Conservation (phyloP, 352 stramenopile genomes). For the Phytophthora ramorum region DNA sequence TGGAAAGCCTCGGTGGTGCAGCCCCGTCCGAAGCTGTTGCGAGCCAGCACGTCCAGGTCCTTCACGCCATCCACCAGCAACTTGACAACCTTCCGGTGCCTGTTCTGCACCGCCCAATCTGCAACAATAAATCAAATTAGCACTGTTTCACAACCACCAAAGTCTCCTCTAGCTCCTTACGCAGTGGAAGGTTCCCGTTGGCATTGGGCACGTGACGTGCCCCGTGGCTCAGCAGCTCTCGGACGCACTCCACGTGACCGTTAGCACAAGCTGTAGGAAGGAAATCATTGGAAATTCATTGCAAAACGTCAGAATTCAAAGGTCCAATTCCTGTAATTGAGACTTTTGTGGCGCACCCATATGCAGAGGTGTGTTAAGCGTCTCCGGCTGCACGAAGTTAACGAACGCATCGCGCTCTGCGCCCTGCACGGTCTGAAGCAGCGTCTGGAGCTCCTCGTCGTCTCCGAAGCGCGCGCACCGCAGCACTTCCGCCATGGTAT, state of each 20-base stretch:
- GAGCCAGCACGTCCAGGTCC: conserved; percentile 84
- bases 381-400: conserved; percentile 80
- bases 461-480: conserved; percentile 80
- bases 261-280: conserved; percentile 72
- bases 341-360: conserved; percentile 58
- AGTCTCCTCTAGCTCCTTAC: conserved; percentile 39
- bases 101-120: conserved; percentile 92
- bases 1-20: conserved; percentile 88
- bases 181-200: conserved; percentile 79
- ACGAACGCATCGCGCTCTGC: conserved; percentile 43
- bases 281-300: conserved; percentile 1
- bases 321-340: not conserved
- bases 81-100: conserved; percentile 83
- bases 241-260: conserved; percentile 68
- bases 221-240: conserved; percentile 61
- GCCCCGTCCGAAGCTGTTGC: conserved; percentile 83
- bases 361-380: conserved; percentile 84
- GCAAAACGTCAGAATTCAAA: not conserved
- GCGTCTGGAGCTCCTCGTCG: conserved; percentile 56
- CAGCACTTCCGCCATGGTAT: conserved; percentile 55
- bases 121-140: not conserved
- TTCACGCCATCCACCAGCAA: conserved; percentile 65
- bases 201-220: conserved; percentile 71
- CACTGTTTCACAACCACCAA: not conserved
- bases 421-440: conserved; percentile 39